phyloP scores from a whole-genome alignment of 257 asterid genomes.

The Hygrophila difformis region DNA sequence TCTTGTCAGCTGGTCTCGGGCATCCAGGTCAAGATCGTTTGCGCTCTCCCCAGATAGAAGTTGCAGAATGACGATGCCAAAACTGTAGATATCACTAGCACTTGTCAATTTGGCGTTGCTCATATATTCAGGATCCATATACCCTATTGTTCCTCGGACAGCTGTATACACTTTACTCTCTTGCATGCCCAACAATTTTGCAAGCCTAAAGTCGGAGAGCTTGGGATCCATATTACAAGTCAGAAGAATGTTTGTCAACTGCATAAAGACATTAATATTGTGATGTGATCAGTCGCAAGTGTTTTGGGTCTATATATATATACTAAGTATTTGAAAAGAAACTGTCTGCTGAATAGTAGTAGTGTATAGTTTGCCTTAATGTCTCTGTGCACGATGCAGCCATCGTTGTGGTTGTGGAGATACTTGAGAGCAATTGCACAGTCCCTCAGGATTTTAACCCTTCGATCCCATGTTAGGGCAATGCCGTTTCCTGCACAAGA shows the following conservation, averaged over 20 bases:
- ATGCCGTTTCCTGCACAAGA: conserved; percentile 44
- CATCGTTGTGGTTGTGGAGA: conserved; percentile 55
- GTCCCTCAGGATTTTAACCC: conserved; percentile 63
- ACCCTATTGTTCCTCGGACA: conserved; percentile 76
- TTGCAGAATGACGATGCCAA: conserved; percentile 71
- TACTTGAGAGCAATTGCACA: conserved; percentile 71
- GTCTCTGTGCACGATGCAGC: conserved; percentile 83
- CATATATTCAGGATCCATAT: conserved; percentile 92
- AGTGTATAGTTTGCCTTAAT: conserved; percentile 37
- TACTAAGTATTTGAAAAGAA: too few species aligned
- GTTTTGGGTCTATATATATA: not conserved
- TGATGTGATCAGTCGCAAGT: not conserved
- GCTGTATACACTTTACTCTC: conserved; percentile 78
- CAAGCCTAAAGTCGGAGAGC: conserved; percentile 80
- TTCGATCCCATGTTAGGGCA: conserved; percentile 49
- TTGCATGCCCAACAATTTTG: conserved; percentile 63
- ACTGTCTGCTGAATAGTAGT: not conserved
- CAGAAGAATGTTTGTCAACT: conserved; percentile 81
- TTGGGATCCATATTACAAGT: conserved; percentile 50
- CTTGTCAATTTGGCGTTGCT: conserved; percentile 75
- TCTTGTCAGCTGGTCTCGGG: conserved; percentile 72
- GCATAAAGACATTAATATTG: conserved; percentile 13
- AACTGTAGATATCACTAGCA: conserved; percentile 82
- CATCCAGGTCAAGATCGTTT: conserved; percentile 63
- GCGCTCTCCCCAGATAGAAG: conserved; percentile 72